Conservation (phyloP, 345 rosid genomes). For the Aethionema arabicum region DNA sequence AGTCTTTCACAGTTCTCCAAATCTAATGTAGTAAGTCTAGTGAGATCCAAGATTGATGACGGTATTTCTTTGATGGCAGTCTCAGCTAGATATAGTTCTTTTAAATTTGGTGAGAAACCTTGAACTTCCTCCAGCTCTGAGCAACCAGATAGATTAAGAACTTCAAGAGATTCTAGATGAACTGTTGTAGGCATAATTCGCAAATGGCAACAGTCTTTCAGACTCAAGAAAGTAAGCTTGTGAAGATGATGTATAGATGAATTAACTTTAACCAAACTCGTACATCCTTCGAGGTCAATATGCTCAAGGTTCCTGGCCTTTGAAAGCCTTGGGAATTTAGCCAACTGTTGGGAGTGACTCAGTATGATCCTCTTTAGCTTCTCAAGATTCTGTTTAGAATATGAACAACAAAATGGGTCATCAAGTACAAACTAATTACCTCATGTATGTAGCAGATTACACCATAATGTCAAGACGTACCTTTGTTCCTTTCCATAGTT, state of each 20-base stretch:
- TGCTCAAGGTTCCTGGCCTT: constrained; percentile 24
- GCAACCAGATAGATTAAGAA: constrained; percentile 34
- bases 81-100: constrained; percentile 26
- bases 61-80: constrained; percentile 12
- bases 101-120: constrained; percentile 20
- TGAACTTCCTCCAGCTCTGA: constrained; percentile 22
- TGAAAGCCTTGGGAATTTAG: constrained; percentile 20
- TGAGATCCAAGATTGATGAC: not conserved
- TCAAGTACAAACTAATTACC: not conserved
- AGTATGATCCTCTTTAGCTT: constrained; percentile 23
- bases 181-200: constrained; percentile 19
- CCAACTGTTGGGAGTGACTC: constrained; percentile 18
- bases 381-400: constrained; percentile 21
- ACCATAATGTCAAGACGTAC: constrained; percentile 15
- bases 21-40: constrained; percentile 27
- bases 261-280: constrained; percentile 21
- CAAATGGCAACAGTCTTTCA: constrained; percentile 23
- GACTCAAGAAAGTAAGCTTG: constrained; percentile 28
- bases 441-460: not conserved
- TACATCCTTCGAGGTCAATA: constrained; percentile 36
- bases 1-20: constrained; percentile 24
- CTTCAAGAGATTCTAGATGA: constrained; percentile 22
- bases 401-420: constrained; percentile 7
- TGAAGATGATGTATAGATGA: constrained; percentile 25
- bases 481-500: constrained; percentile 28